phyloP scores from a whole-genome alignment of 495 filamentous ascomycete species.

The Hypoxylon intermedium region DNA sequence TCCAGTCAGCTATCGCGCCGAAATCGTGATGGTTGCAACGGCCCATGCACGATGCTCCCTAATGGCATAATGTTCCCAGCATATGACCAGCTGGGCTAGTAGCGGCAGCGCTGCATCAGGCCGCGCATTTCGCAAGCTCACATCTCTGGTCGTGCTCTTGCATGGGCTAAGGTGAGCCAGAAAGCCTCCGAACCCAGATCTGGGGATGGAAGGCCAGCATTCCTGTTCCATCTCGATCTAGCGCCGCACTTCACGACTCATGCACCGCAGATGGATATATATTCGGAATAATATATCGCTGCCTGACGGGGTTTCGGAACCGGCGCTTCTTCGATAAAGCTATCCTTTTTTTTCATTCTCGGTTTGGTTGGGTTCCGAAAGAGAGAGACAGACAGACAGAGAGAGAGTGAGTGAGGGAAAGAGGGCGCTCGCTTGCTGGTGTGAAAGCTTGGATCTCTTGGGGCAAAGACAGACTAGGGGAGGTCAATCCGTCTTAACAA shows the following conservation, averaged over 20 bases:
- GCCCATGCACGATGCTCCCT: constrained; percentile 42
- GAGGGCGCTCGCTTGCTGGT: constrained; percentile 11
- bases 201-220: constrained; percentile 31
- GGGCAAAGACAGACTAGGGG: constrained; percentile 24
- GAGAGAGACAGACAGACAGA: too few relatives aligned
- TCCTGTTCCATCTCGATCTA: constrained; percentile 35
- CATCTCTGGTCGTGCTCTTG: constrained; percentile 33
- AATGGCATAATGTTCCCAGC: constrained; percentile 40
- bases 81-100: constrained; percentile 44
- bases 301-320: constrained; percentile 1
- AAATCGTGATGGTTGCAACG: constrained; percentile 45
- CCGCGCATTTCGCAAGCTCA: constrained; percentile 34
- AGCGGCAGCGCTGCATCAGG: constrained; percentile 23
- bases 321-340: constrained; percentile 20
- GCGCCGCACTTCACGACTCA: constrained; percentile 27
- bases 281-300: constrained; percentile 20
- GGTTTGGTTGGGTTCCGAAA: constrained; percentile 3
- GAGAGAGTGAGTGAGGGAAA: too few relatives aligned
- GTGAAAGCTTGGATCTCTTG: constrained; percentile 27
- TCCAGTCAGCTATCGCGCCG: constrained; percentile 42
- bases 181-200: constrained; percentile 39
- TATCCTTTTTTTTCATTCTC: constrained; percentile 2
- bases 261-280: constrained; percentile 20
- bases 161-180: constrained; percentile 36
- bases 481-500: constrained; percentile 39